Conservation (phyloP, 2,329 filamentous ascomycete genomes). For the Chaetomium sp. region DNA sequence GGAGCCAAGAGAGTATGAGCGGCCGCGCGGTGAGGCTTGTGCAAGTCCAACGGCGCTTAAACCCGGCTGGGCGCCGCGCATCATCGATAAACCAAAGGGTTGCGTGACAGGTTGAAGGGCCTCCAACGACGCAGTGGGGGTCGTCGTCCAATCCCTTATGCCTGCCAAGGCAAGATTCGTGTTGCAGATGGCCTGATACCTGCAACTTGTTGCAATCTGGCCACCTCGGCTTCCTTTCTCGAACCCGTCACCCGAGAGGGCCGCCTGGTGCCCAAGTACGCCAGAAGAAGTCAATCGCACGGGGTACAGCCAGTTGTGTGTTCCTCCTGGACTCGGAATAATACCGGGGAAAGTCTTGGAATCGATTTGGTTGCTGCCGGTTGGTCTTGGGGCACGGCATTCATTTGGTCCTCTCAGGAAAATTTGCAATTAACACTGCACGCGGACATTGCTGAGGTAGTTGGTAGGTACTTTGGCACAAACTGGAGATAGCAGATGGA, state of each 20-base stretch:
- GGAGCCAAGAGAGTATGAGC: neutral
- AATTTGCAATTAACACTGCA: no score
- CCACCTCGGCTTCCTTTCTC: no score
- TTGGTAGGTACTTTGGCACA: no score
- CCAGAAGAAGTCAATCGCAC: neutral
- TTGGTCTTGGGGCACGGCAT: no score
- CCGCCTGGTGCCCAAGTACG: neutral
- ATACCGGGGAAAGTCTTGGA: no score
- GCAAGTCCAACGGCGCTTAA: neutral
- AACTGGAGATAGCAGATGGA: no score
- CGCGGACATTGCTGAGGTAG: no score
- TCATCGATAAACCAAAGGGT: neutral
- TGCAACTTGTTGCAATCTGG: neutral
- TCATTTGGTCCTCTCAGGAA: no score
- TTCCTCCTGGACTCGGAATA: neutral
- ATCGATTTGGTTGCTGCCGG: no score
- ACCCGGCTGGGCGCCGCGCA: neutral
- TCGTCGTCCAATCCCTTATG: neutral
- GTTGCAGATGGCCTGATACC: neutral
- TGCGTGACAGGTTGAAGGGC: neutral
- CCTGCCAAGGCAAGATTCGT: neutral
- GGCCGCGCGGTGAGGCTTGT: no score
- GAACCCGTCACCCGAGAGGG: neutral
- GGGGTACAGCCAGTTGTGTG: neutral
- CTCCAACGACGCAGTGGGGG: neutral